Conservation (phyloP, 2,329 filamentous ascomycete species). For the Fusarium globosum region DNA sequence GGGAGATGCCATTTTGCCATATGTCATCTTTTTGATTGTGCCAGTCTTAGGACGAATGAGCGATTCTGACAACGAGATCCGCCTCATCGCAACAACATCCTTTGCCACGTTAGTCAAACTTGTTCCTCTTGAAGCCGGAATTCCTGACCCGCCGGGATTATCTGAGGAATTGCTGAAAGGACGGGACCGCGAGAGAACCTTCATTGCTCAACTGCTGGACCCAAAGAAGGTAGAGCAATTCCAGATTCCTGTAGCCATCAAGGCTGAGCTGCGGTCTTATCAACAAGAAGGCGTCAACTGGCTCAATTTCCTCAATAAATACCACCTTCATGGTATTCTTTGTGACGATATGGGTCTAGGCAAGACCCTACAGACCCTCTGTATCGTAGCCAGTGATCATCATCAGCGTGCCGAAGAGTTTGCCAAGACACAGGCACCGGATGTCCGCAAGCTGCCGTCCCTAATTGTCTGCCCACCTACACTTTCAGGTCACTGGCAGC, state of each 20-base stretch:
- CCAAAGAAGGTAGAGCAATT: conserved; percentile 97
- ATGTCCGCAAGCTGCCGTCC: conserved; percentile 84
- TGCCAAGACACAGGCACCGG: conserved; percentile 80
- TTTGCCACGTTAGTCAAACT: conserved; percentile 98
- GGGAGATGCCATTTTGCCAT: conserved; percentile 95
- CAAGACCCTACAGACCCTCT: conserved; percentile 96
- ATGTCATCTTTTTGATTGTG: conserved; percentile 98
- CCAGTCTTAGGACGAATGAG: conserved; percentile 98
- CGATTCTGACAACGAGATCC: conserved; percentile 95
- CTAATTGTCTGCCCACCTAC: conserved; percentile 97
- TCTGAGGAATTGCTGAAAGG: conserved; percentile 89
- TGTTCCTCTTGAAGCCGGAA: conserved; percentile 95
- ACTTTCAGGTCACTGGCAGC: conserved; percentile 97
- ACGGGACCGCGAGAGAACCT: conserved; percentile 92
- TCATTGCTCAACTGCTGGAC: conserved; percentile 95
- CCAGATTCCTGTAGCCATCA: conserved; percentile 93
- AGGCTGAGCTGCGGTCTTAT: conserved; percentile 94
- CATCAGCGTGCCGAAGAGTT: conserved; percentile 93
- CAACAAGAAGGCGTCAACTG: conserved; percentile 99
- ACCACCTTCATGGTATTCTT: conserved; percentile 96
- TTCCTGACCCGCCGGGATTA: conserved; percentile 93
- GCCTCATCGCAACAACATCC: conserved; percentile 93
- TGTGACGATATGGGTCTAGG: conserved; percentile 99
- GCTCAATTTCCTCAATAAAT: conserved; percentile 97
- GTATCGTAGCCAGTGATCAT: conserved; percentile 97